Base-by-base conservation (phyloP, 768 basidiomycete genomes). In the Fibroporia radiculosa region DNA sequence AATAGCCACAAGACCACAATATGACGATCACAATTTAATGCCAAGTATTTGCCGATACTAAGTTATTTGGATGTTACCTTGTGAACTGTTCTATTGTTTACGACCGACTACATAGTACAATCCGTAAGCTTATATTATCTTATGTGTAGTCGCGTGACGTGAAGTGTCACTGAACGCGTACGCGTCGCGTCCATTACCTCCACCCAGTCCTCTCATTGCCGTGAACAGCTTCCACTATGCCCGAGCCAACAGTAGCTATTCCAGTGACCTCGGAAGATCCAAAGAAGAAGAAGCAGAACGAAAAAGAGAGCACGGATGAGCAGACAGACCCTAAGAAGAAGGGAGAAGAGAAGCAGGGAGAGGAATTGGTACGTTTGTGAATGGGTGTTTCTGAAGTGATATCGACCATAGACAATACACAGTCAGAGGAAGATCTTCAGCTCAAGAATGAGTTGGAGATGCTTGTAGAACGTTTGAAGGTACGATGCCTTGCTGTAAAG, bases 361-460 rank as follows among this genome's bases (percentile, higher is more conserved):
- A 78, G 51, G 80, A 93, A 54, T 62, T 96, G 64, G 92, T 93
- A 58, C 59, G 87, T 74, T 33, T 25, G n/a, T 16, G 13, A 16
- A 6, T 20, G 25, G 31, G 37, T 40, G 23, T 28, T 25, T 28
- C 18, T 44, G 42, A 18, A 5, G 16, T 35, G 19, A 27, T 16
- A 27, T 16, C 19, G 10, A 26, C 6, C 4, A 38, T 20, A 24
- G 4, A 26, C 19, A 29, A 45, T 40, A 41, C 12, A 18, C 36
- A 93, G 93, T 92, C 88, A 22, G 96, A 99, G 60, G 96, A 98
- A 67, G 96, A 99, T 65, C 71, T 81, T 25, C 88, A 93, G 59
- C 78, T 99, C 48, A 89, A 88, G 67, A 83, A 79, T 47, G 93
- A 99, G 66, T 74, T 99, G 18, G 96, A 98, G 62, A 92, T 99